A percentile compares a stretch with the other conserved stretches of the same genome.
These are phyloP conservation scores for Colletotrichum tofieldiae DNA, from an alignment of 2,329 filamentous ascomycete species.

Conservation along the genomic window DNA sequence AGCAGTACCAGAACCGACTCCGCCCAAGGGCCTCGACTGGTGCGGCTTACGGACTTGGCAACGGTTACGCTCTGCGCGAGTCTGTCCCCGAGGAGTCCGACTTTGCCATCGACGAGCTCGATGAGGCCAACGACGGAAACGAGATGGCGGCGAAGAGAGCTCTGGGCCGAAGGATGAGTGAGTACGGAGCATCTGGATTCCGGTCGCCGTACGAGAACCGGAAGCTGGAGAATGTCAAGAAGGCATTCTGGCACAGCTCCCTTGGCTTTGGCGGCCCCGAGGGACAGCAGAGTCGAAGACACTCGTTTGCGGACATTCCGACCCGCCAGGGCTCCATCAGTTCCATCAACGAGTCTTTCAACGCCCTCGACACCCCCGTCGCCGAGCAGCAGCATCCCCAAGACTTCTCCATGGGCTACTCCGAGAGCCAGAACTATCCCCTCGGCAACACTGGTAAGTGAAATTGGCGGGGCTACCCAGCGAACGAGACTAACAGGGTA, in stretches of 20 bases:
- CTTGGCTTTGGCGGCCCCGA: slow-evolving; percentile 77
- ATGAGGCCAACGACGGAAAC: slow-evolving; percentile 72
- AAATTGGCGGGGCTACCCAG: not conserved
- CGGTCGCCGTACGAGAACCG: slow-evolving; percentile 71
- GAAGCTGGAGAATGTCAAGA: slow-evolving; percentile 77
- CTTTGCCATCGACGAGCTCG: slow-evolving; percentile 80
- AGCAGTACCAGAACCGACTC: slow-evolving; percentile 69
- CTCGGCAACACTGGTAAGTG: slow-evolving; percentile 60
- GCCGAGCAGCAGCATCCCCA: slow-evolving; percentile 61
- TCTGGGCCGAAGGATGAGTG: slow-evolving; percentile 70
- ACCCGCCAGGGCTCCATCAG: slow-evolving; percentile 76
- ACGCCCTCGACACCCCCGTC: slow-evolving; percentile 62
- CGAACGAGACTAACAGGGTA: slow-evolving; percentile 46
- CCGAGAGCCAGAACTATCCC: slow-evolving; percentile 56
- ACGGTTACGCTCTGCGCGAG: slow-evolving; percentile 73
- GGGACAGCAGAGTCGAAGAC: slow-evolving; percentile 81
- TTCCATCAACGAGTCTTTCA: slow-evolving; percentile 69
- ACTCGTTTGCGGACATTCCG: slow-evolving; percentile 83
- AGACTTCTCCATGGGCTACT: slow-evolving; percentile 59
- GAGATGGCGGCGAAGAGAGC: slow-evolving; percentile 63
- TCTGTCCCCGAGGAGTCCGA: slow-evolving; percentile 77
- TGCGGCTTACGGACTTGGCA: slow-evolving; percentile 67
- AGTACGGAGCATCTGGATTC: slow-evolving; percentile 64
- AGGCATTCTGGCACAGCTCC: slow-evolving; percentile 80
- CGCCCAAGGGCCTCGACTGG: slow-evolving; percentile 73